These are phyloP conservation scores for Sporothrix humicola DNA, from an alignment of 2,329 filamentous ascomycete genomes.

Conservation along the genomic window DNA sequence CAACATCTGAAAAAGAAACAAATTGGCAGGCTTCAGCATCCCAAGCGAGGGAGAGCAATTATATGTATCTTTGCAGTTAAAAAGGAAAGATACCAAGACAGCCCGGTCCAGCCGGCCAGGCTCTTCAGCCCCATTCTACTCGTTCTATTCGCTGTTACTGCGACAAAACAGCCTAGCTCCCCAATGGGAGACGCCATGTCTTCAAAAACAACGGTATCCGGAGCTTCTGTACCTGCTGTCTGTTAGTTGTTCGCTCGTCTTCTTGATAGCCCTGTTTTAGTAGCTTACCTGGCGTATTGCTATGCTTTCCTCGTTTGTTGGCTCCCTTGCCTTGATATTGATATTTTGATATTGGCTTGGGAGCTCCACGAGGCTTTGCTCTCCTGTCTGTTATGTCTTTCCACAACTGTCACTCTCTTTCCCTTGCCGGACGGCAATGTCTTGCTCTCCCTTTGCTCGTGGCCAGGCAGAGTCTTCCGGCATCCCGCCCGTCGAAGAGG, in stretches of 20 bases:
- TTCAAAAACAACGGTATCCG: background rate
- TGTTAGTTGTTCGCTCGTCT: background rate
- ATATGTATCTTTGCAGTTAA: background rate
- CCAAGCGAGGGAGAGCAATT: constrained; percentile 7
- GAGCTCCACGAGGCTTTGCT: constrained; percentile 21
- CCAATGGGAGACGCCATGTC: constrained; percentile 6
- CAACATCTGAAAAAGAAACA: constrained; percentile 7
- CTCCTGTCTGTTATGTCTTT: background rate
- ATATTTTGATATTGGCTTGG: background rate
- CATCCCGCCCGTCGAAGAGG: background rate
- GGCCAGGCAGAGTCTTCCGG: constrained; percentile 14
- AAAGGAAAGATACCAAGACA: background rate
- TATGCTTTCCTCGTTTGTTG: background rate
- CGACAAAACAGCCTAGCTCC: constrained; percentile 2
- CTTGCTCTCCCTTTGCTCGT: constrained; percentile 21
- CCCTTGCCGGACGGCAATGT: constrained; percentile 15
- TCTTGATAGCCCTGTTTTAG: background rate
- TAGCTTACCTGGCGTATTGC: background rate
- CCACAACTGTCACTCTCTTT: background rate
- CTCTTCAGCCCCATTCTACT: background rate
- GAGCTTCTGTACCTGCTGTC: background rate
- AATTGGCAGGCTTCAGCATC: background rate
- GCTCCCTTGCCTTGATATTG: constrained; percentile 8
- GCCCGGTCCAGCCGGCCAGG: background rate
- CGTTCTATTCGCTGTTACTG: background rate